Base-by-base conservation (phyloP, 768 basidiomycete species). In the Agaricus subrufescens region DNA sequence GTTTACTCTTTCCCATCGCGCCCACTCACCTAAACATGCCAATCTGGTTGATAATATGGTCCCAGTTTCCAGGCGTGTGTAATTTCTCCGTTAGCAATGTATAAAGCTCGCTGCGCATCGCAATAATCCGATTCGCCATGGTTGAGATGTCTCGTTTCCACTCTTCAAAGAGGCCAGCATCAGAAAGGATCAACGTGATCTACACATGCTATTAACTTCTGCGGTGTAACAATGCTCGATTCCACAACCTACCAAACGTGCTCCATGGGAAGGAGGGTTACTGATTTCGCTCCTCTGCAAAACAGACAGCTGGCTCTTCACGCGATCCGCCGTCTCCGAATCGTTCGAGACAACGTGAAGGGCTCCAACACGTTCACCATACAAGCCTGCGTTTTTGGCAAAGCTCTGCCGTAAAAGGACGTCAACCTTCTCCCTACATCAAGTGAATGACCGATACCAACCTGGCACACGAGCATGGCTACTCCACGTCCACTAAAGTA, bases 341-440 rank as follows among this genome's bases (percentile, higher is more conserved):
- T 75, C 71, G 39, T 77, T 69, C 8, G 86, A 77, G 34, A 97
- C 80, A 52, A 98, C 68, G 70, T 97, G 94, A 58, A 98, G 75
- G n/a, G 94, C 94, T 19, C 95, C 95, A 44, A 96, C 83, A 10
- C 95, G 91, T 72, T 98, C 94, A 25, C 92, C 89, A 67, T 98
- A 98, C 68, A 98, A 67, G 19, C 95, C 96, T 27, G 94, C 94
- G 66, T 96, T 96, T 79, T 96, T 95, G 30, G 97, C 96, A 73
- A 97, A 99, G 69, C 91, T 94, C 89, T 98, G 59, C 50, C 46
- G 37, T 50, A 19, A 97, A 75, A n/a, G 91, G 82, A 11, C 94
- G 91, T 72, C 97, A 93, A 25, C 90, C 88, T 67, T 19, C 96
- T 95, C 95, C 78, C 95, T 95, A 98, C 68, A 90, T 94, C 89